Evolutionary conservation across 345 rosid genomes (phyloP).

Genomic region (Hypericum androsaemum): DNA sequence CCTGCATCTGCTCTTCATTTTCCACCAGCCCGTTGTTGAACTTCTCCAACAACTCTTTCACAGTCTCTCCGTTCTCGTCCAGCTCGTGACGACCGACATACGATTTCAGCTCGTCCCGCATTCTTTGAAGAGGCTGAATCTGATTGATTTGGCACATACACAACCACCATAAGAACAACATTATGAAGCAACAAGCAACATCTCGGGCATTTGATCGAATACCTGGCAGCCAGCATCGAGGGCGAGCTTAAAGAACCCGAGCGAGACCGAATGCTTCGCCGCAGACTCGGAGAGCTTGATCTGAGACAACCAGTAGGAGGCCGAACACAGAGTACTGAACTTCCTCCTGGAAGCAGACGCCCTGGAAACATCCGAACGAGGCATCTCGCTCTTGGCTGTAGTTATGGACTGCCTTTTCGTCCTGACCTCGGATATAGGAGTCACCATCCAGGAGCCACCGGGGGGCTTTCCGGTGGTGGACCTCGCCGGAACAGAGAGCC

Average conservation of each 20-base stretch:
- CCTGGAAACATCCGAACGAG: slow-evolving; percentile 41
- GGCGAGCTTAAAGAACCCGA: slow-evolving; percentile 87
- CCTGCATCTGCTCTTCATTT: slow-evolving; percentile 40
- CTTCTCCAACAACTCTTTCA: slow-evolving; percentile 45
- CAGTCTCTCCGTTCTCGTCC: slow-evolving; percentile 35
- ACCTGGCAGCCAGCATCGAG: slow-evolving; percentile 84
- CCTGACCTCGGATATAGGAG: slow-evolving; percentile 54
- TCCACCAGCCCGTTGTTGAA: slow-evolving; percentile 43
- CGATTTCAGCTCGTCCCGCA: slow-evolving; percentile 67
- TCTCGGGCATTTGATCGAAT: background rate
- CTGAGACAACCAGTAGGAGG: slow-evolving; percentile 66
- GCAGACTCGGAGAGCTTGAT: slow-evolving; percentile 71
- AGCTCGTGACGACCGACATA: slow-evolving; percentile 52
- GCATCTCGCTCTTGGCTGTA: slow-evolving; percentile 42
- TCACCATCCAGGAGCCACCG: slow-evolving; percentile 25
- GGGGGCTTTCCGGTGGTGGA: slow-evolving; percentile 27
- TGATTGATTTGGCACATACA: slow-evolving; percentile 1
- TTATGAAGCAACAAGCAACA: background rate
- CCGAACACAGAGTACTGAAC: slow-evolving; percentile 36
- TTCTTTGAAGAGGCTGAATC: slow-evolving; percentile 48
- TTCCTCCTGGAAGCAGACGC: slow-evolving; percentile 34
- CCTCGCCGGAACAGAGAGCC: slow-evolving; percentile 63
- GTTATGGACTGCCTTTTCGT: slow-evolving; percentile 26
- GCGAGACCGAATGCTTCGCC: slow-evolving; percentile 63
- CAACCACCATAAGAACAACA: background rate